Base-by-base conservation (phyloP, 805 yeast genomes). In the Lipomyces sp. region DNA sequence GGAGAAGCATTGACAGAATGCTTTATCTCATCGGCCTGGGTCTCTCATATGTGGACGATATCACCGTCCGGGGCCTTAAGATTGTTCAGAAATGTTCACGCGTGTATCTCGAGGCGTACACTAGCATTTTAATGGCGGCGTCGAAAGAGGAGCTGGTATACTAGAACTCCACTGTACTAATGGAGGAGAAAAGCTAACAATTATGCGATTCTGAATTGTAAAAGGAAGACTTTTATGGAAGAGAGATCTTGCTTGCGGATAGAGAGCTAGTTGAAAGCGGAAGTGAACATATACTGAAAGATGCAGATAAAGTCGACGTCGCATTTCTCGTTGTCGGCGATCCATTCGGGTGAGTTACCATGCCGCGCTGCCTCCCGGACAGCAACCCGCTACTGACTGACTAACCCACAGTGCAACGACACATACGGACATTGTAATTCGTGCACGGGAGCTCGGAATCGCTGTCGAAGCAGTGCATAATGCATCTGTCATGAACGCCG, bases 401-500 rank as follows among this genome's bases (percentile, higher is more conserved):
- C 29, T 26, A 26, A 6, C 16, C 14, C 8, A 18, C 16, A 59
- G 64, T 31, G 98, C 98, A 29, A 91, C 98, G 3, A 91, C 98
- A 0, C 98, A 91, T 70, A 88, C 97, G 0, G 98, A 93, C 71
- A 75, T 91, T 57, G 87, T 90, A 37, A 78, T 91, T 53, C 76
- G 98, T 64, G 98, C 98, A 39, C 79, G 95, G 61, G 96, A 86
- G 68, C 74, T 82, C 53, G 80, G 80, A 2, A 87, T 93, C 64
- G 72, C 77, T 44, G 86, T 86, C 39, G 95, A 86, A 65, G 78
- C 85, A 35, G 80, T 91, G 53, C 98, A 91, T 71, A 91, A 91
- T 68, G 98, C 98, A 1, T 86, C 96, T 16, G 93, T 91, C 11
- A 89, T 93, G 96, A 91, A 91, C 66, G 98, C 98, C 0, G 95